Conservation (phyloP, 192 early-diverging fungal species). For the Mortierella alpina region DNA sequence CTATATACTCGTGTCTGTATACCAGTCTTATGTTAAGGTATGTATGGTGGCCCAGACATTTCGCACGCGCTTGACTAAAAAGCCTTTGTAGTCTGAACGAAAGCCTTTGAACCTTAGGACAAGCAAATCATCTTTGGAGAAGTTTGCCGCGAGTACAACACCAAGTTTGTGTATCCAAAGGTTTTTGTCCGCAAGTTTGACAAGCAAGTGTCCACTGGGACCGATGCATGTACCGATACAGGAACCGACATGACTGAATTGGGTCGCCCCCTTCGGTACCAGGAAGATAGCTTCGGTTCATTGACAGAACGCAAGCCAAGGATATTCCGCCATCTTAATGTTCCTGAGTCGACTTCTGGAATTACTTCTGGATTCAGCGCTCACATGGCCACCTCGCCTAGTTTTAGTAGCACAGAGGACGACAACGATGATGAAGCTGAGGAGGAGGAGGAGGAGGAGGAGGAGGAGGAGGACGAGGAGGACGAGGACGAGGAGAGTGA, state of each 20-base stretch:
- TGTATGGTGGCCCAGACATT: not conserved
- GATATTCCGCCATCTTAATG: conserved; percentile 13
- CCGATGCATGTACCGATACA: not conserved
- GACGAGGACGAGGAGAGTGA: conserved; percentile 1
- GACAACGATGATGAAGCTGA: conserved; percentile 6
- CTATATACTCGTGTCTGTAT: conserved; percentile 47
- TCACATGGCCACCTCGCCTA: not conserved
- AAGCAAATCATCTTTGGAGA: conserved; percentile 70
- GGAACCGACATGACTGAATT: too few relatives aligned
- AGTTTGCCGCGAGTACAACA: conserved; percentile 70
- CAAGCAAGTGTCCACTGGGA: conserved; percentile 44
- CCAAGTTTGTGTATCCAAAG: conserved; percentile 70
- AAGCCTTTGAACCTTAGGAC: conserved; percentile 58
- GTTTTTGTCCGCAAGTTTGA: conserved; percentile 70
- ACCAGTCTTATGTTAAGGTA: conserved; percentile 37
- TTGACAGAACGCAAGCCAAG: conserved; percentile 7
- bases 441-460: conserved; percentile 7
- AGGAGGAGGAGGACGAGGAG: conserved; percentile 27
- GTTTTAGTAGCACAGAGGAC: not conserved
- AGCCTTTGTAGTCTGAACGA: not conserved
- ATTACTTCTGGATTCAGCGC: not conserved
- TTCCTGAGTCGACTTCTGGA: conserved; percentile 8
- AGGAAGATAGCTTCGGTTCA: too few relatives aligned
- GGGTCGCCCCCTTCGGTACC: too few relatives aligned
- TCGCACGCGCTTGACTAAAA: not conserved